Evolutionary conservation across 306 rosid genomes (phyloP), one percentile per base, ranked within the genome.

Genomic region (Spatholobus suberectus): DNA sequence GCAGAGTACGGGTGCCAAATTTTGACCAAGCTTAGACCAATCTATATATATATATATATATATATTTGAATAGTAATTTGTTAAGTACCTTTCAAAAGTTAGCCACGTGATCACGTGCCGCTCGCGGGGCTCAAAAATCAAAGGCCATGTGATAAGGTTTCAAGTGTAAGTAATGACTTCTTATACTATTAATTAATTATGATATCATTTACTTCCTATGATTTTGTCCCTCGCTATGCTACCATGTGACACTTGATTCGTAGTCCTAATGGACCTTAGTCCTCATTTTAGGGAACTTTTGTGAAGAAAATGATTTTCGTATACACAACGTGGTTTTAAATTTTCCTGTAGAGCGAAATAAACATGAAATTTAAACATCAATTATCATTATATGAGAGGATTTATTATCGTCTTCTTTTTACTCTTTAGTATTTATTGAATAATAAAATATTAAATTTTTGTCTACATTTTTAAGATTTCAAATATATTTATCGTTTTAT

Each of bases 31-130:
- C 40, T 62, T 15, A 47, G 18, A 15, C 69, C 80, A 24, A 29
- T n/a, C 12, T 58, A 57, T 11, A 23, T 8, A 10, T 52, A 55
- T 8, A 21, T 21, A 2, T 20, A 20, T 55, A 57, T 57, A 3
- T 57, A 3, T 23, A 23, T 1, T 29, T 29, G 1, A 29, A 1
- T 29, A 29, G 32, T 18, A 8, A 15, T 40, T 41, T 61, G 24
- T 47, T 20, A n/a, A n/a, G n/a, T n/a, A 43, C 40, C 11, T 6
- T 67, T 41, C 6, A 15, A 68, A 72, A 70, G 68, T 14, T 18
- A 24, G 81, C 75, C 89, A 83, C 88, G 87, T 88, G 85, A 52
- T 80, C 89, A 88, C 84, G 88, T 86, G 89, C 37, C 46, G 23
- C 27, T 80, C 81, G 70, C 59, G 78, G 65, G 61, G 73, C 79